These are phyloP conservation scores for Hyaloperonospora brassicae DNA, from an alignment of 352 stramenopile genomes.

Conservation along the genomic window DNA sequence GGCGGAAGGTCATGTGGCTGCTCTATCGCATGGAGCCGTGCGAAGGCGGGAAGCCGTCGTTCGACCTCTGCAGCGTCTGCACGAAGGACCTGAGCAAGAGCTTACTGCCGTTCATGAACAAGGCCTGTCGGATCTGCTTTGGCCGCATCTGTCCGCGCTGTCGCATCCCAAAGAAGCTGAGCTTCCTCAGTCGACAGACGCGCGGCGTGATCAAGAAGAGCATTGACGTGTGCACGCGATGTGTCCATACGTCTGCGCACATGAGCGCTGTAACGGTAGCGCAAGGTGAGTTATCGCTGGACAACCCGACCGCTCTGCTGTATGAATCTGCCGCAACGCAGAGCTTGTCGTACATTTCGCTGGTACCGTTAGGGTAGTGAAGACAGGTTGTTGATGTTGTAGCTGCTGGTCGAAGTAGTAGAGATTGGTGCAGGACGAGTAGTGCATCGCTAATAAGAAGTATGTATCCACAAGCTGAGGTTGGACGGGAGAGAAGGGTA, in stretches of 20 bases:
- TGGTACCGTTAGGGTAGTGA: too few relatives aligned
- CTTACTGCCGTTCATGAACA: slow-evolving; percentile 31
- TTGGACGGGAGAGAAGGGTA: too few relatives aligned
- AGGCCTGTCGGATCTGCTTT: slow-evolving; percentile 29
- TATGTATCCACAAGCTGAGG: too few relatives aligned
- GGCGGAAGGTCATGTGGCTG: slow-evolving; percentile 42
- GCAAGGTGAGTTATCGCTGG: slow-evolving; percentile 18
- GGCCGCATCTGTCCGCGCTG: slow-evolving; percentile 28
- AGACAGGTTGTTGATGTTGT: too few relatives aligned
- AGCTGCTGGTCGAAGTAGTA: too few relatives aligned
- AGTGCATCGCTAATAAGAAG: too few relatives aligned
- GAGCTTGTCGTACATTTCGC: neutral
- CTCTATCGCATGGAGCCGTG: slow-evolving; percentile 21
- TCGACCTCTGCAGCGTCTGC: slow-evolving; percentile 29
- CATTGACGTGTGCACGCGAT: slow-evolving; percentile 33
- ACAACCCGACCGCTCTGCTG: neutral
- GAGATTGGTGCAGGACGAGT: too few relatives aligned
- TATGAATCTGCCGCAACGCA: neutral
- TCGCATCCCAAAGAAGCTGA: slow-evolving; percentile 28
- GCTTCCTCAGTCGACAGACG: slow-evolving; percentile 28
- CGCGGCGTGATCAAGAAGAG: slow-evolving; percentile 28
- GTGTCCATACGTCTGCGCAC: slow-evolving; percentile 24
- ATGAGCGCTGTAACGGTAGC: slow-evolving; percentile 28
- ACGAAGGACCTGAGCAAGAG: slow-evolving; percentile 34
- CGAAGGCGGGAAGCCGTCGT: slow-evolving; percentile 18